Conservation (phyloP, 371 early-diverging fungal species). For the Apophysomyces sp. region DNA sequence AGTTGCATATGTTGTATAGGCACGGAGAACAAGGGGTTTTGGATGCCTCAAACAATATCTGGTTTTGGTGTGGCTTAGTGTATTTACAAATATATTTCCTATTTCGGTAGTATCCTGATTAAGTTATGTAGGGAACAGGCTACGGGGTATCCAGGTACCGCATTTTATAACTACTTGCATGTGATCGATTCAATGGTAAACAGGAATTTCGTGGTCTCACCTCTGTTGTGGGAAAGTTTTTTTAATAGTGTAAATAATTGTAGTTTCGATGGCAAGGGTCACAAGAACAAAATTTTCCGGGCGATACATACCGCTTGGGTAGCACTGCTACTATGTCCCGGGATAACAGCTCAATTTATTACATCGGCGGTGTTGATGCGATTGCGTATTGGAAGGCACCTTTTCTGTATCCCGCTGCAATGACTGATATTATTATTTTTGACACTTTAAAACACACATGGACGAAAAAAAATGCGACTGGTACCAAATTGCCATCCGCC, state of each 20-base stretch:
- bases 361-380: not conserved
- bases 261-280: not conserved
- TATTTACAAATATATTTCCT: not conserved
- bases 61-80: not conserved
- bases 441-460: not conserved
- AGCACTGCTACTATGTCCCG: not conserved
- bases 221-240: too few species aligned
- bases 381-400: too few species aligned
- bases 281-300: not conserved
- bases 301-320: not conserved
- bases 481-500: not conserved
- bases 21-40: not conserved
- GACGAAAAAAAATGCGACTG: not conserved
- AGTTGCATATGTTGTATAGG: too few species aligned
- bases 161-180: too few species aligned
- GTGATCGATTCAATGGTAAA: too few species aligned
- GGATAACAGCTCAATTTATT: not conserved
- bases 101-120: not conserved
- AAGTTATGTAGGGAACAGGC: not conserved
- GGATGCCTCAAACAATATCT: not conserved
- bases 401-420: not conserved
- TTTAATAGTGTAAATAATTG: not conserved
- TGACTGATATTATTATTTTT: not conserved
- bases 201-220: too few species aligned
- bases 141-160: too few species aligned